phyloP scores from a whole-genome alignment of 163 green algal genomes.

The Chloroidium sp. region DNA sequence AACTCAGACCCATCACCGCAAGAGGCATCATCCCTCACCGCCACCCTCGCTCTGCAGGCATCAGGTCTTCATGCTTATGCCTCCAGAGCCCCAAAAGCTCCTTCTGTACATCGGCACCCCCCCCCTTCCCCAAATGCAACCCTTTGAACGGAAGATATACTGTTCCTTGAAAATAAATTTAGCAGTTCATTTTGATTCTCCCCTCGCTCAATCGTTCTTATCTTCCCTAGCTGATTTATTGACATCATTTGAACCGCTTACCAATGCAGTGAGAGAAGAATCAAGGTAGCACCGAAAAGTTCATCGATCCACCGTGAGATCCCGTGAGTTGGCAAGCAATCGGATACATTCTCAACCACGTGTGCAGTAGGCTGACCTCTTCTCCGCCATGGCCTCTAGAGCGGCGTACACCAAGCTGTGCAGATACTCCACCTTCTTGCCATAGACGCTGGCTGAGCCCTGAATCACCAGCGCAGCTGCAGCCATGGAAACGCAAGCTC shows the following conservation, averaged over 20 bases:
- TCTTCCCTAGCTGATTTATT: too few species aligned
- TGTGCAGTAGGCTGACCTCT: conserved; percentile 9
- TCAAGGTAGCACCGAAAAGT: too few species aligned
- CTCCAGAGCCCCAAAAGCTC: neutral
- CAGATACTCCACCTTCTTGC: conserved; percentile 85
- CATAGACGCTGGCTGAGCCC: conserved; percentile 74
- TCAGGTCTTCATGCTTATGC: neutral
- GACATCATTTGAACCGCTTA: too few species aligned
- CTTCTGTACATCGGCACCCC: neutral
- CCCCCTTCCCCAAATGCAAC: neutral
- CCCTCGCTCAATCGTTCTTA: too few species aligned
- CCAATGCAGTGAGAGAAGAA: too few species aligned
- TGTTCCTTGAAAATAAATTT: too few species aligned
- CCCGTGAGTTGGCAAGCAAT: too few species aligned
- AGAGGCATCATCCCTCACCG: conserved; percentile 13
- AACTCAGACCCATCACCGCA: neutral
- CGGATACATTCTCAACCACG: too few species aligned
- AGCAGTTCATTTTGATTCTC: too few species aligned
- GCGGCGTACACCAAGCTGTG: conserved; percentile 69
- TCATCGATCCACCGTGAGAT: too few species aligned
- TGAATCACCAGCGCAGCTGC: conserved; percentile 79
- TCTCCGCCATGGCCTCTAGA: conserved; percentile 48
- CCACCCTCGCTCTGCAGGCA: neutral
- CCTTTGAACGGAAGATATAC: too few species aligned
- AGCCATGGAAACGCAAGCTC: neutral